Base-by-base conservation (phyloP, 2,329 filamentous ascomycete species). In the Colletotrichum australisinense region DNA sequence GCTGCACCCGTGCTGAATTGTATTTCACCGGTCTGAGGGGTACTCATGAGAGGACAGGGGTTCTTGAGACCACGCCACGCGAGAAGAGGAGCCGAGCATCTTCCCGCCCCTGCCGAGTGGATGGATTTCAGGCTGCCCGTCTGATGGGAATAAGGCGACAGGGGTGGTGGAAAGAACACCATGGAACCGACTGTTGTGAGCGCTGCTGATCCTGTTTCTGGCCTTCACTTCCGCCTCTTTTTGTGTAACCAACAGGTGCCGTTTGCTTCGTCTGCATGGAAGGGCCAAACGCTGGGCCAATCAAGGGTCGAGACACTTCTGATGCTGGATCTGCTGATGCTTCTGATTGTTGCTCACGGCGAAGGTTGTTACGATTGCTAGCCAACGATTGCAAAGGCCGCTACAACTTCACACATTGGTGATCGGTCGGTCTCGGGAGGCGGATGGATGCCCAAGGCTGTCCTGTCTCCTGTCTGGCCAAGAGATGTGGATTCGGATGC, bases 1-100 rank as follows among this genome's bases (percentile, higher is more conserved):
- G 74, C 72, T 76, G 73, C 69, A 73, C 78, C 78, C 79, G 81
- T 83, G 80, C 81, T 84, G 81, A 81, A 81, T 80, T 83, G 81
- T 83, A 82, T 83, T 79, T 81, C 75, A 80, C 80, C 81, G 81
- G 81, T 83, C 80, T 83, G 82, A 83, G 82, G 82, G 82, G 82
- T 83, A 83, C 79, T 76, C 74, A 77, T 77, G 77, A 76, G 73
- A 74, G 75, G 76, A 78, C 79, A 80, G 77, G 79, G 80, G 76
- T 76, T 70, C 28, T 66, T 67, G 67, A 72, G 68, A 71, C 62
- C 72, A 75, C 72, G 74, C 74, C 74, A 75, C 74, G 74, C 74
- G 74, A 75, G 68, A 72, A 59, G 67, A 75, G 73, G 70, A 72
- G 69, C 69, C 73, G 62, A 69, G 74, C 56, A 73, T 73, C 71